These are phyloP conservation scores for Poa pratensis DNA, from an alignment of 176 grass and related monocot genomes.

Conservation along the genomic window DNA sequence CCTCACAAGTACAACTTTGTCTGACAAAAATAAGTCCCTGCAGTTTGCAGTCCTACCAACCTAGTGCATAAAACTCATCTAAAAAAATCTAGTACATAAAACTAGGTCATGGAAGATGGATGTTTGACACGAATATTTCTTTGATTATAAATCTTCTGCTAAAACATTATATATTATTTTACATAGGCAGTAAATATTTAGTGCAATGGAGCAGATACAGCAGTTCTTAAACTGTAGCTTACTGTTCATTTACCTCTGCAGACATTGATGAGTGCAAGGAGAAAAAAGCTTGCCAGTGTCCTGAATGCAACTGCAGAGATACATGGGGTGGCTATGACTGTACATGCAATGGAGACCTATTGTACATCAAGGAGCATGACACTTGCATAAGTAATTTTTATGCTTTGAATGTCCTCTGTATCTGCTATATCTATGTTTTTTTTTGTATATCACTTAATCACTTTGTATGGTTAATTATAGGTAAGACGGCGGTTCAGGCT, in stretches of 20 bases:
- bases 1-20: background rate
- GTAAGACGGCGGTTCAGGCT: slow-evolving; percentile 62
- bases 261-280: slow-evolving; percentile 79
- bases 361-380: slow-evolving; percentile 75
- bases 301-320: slow-evolving; percentile 67
- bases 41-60: background rate
- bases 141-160: background rate
- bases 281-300: slow-evolving; percentile 67
- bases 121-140: slow-evolving; percentile 10
- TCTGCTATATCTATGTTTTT: background rate
- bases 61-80: background rate
- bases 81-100: background rate
- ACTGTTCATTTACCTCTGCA: slow-evolving; percentile 40
- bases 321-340: slow-evolving; percentile 77
- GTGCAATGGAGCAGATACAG: slow-evolving; percentile 14
- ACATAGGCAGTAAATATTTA: slow-evolving; percentile 4
- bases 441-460: slow-evolving; percentile 10
- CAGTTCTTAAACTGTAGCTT: background rate
- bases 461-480: slow-evolving; percentile 38
- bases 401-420: background rate
- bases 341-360: slow-evolving; percentile 56
- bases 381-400: slow-evolving; percentile 64
- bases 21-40: slow-evolving; percentile 7
- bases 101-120: background rate
- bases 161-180: slow-evolving; percentile 23